Evolutionary conservation across 2,329 filamentous ascomycete species (phyloP).

Genomic region (Chaetothyriales sp.): DNA sequence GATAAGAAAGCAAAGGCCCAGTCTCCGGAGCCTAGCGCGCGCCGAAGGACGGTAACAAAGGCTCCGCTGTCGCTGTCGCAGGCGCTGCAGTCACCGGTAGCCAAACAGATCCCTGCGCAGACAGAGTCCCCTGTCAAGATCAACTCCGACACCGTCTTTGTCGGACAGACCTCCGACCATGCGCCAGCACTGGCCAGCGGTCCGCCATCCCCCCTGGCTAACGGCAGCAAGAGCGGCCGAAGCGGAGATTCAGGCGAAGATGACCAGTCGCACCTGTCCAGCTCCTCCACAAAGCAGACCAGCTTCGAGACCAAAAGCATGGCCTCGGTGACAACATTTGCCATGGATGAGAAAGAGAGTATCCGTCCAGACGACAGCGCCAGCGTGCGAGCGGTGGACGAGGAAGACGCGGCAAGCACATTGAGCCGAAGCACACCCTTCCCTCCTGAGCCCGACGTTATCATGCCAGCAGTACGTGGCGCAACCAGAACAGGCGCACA

Average conservation of each 20-base stretch:
- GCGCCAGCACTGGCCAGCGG: not conserved
- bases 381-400: constrained; percentile 77
- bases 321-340: constrained; percentile 84
- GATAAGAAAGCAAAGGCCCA: constrained; percentile 11
- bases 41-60: constrained; percentile 2
- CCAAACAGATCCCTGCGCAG: not conserved
- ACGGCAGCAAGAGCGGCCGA: constrained; percentile 8
- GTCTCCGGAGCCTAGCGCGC: not conserved
- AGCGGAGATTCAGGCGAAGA: constrained; percentile 24
- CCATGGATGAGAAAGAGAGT: constrained; percentile 93
- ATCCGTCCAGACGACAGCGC: constrained; percentile 89
- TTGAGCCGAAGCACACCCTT: constrained; percentile 10
- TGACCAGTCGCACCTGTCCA: constrained; percentile 37
- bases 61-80: constrained; percentile 9
- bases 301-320: constrained; percentile 91
- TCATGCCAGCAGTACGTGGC: constrained; percentile 1
- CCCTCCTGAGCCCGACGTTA: constrained; percentile 1
- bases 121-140: not conserved
- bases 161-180: not conserved
- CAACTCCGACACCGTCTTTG: not conserved
- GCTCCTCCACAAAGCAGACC: constrained; percentile 61
- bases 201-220: not conserved
- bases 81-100: not conserved
- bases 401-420: constrained; percentile 57
- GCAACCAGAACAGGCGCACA: constrained; percentile 5